Percentiles rank a stretch among this genome's conserved stretches.
Evolutionary conservation across 495 filamentous ascomycete genomes (phyloP).

Genomic region (Penicillium turbatum): DNA sequence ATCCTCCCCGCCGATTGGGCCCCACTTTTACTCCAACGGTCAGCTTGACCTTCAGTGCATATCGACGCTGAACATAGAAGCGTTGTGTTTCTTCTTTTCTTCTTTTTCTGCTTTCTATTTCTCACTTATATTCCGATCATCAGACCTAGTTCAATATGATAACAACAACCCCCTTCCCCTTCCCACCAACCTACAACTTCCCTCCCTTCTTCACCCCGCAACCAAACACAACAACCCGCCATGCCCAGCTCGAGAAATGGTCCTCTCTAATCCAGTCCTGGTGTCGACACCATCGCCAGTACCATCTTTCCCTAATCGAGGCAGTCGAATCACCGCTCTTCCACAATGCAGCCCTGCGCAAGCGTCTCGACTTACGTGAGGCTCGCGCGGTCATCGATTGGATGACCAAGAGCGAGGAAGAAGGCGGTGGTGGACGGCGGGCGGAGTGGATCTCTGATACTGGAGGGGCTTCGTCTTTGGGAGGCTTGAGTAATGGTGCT

Average conservation of each 20-base stretch:
- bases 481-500: not conserved
- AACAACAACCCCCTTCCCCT: conserved; percentile 30
- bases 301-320: conserved; percentile 61
- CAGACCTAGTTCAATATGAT: not conserved
- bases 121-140: not conserved
- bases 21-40: conserved; percentile 9
- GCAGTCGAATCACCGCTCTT: conserved; percentile 57
- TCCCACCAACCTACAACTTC: conserved; percentile 46
- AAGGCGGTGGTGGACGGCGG: conserved; percentile 50
- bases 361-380: conserved; percentile 57
- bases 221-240: conserved; percentile 68
- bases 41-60: not conserved
- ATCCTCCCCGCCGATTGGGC: conserved; percentile 17
- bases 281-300: conserved; percentile 71
- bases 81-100: not conserved
- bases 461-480: not conserved
- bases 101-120: not conserved
- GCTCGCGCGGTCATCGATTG: conserved; percentile 65
- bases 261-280: conserved; percentile 77
- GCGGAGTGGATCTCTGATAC: conserved; percentile 62
- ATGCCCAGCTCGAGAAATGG: conserved; percentile 80
- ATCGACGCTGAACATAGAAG: too few relatives aligned
- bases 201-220: conserved; percentile 63
- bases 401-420: conserved; percentile 62
- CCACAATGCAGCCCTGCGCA: conserved; percentile 47